phyloP scores from a whole-genome alignment of 2,329 filamentous ascomycete species.

The Metarhizium sp. region DNA sequence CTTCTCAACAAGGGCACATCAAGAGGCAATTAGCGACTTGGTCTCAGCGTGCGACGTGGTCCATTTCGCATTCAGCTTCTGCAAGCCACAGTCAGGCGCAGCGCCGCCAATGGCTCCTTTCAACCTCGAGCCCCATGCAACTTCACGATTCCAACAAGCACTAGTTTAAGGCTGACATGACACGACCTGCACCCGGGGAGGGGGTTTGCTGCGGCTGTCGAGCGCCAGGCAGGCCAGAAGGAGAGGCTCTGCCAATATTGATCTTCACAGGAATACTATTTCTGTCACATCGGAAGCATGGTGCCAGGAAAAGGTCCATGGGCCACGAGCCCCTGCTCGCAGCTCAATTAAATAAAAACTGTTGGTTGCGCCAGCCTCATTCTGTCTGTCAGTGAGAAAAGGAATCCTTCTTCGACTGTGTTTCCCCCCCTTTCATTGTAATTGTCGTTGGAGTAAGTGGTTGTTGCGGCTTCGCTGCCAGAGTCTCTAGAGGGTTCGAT shows the following conservation, averaged over 20 bases:
- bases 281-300: not conserved
- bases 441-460: not conserved
- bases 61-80: conserved; percentile 24
- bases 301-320: not conserved
- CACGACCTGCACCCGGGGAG: not conserved
- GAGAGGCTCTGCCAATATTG: not conserved
- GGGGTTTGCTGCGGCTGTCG: too few species aligned
- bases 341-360: not conserved
- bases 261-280: not conserved
- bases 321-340: not conserved
- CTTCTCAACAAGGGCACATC: not conserved
- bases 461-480: not conserved
- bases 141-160: not conserved
- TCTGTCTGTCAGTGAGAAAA: not conserved
- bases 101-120: conserved; percentile 15
- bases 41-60: conserved; percentile 2
- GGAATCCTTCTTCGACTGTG: not conserved
- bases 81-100: conserved; percentile 19
- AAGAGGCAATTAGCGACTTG: not conserved
- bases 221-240: not conserved
- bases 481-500: not conserved
- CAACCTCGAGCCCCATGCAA: not conserved
- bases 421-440: not conserved
- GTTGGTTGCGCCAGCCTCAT: not conserved
- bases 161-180: conserved; percentile 13